Conservation (phyloP, 2,329 filamentous ascomycete genomes). For the Colletotrichum salicis region DNA sequence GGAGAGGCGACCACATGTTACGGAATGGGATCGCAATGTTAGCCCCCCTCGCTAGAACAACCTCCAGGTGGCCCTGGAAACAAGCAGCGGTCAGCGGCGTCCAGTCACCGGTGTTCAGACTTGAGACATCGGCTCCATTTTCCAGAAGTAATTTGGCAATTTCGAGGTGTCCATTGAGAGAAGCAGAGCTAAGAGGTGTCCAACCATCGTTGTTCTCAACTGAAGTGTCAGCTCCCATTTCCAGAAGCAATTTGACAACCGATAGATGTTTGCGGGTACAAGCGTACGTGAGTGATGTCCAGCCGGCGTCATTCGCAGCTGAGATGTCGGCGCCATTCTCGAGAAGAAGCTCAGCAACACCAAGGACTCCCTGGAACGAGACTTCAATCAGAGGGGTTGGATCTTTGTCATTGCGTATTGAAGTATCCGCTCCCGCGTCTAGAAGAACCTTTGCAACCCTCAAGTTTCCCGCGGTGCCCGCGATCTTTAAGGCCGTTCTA, state of each 20-base stretch:
- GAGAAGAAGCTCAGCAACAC: not conserved
- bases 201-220: not conserved
- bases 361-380: not conserved
- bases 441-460: slow-evolving; percentile 25
- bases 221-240: not conserved
- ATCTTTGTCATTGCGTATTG: not conserved
- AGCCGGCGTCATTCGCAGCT: not conserved
- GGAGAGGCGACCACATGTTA: not conserved
- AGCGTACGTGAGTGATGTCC: not conserved
- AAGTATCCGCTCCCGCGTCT: not conserved
- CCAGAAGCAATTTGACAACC: not conserved
- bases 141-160: slow-evolving; percentile 22
- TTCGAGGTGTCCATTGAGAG: slow-evolving; percentile 12
- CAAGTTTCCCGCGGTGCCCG: rapidly evolving
- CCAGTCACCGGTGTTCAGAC: not conserved
- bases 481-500: not conserved
- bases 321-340: not conserved
- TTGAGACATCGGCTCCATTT: not conserved
- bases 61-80: not conserved
- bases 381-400: not conserved
- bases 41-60: not conserved
- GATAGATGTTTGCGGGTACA: not conserved
- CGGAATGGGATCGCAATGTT: too few relatives aligned
- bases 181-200: slow-evolving; percentile 22
- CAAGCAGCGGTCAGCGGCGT: not conserved